These are phyloP conservation scores for Blakeslea trispora DNA, from an alignment of 371 early-diverging fungal species.

Conservation along the genomic window DNA sequence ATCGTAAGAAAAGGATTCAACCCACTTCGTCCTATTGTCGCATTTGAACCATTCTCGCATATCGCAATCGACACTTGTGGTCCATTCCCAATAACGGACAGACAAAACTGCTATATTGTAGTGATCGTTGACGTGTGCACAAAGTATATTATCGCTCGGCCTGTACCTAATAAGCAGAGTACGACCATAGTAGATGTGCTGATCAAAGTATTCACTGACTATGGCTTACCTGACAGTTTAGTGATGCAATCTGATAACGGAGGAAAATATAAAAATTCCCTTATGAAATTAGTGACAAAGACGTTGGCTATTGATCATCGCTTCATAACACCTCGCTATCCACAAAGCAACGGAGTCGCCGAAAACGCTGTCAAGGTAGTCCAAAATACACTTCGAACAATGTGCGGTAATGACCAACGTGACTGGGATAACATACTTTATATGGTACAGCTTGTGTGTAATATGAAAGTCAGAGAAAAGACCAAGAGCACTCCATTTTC, in stretches of 20 bases:
- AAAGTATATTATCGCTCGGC: slow-evolving; percentile 10
- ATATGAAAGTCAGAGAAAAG: slow-evolving; percentile 3
- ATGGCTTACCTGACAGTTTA: slow-evolving; percentile 16
- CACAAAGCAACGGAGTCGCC: slow-evolving; percentile 2
- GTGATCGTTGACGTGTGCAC: slow-evolving; percentile 7
- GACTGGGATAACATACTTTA: slow-evolving; percentile 31
- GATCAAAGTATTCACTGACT: slow-evolving; percentile 23
- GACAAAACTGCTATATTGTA: slow-evolving; percentile 4
- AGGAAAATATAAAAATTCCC: slow-evolving; percentile 24
- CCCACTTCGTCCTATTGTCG: background rate
- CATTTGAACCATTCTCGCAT: background rate
- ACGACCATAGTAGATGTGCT: slow-evolving; percentile 23
- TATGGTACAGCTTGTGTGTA: slow-evolving; percentile 22
- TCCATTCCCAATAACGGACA: slow-evolving; percentile 3
- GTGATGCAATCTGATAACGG: slow-evolving; percentile 33
- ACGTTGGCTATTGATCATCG: slow-evolving; percentile 14
- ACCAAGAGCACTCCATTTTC: slow-evolving; percentile 17
- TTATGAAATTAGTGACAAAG: too few relatives aligned
- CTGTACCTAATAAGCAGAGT: slow-evolving; percentile 23
- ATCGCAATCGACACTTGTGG: slow-evolving; percentile 2
- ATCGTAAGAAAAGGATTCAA: slow-evolving; percentile 5
- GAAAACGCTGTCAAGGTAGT: slow-evolving; percentile 21
- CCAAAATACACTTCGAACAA: slow-evolving; percentile 10
- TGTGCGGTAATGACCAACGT: slow-evolving; percentile 9
- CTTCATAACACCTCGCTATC: slow-evolving; percentile 3